phyloP scores from a whole-genome alignment of 441 rosid genomes.

The Monsonia emarginata region DNA sequence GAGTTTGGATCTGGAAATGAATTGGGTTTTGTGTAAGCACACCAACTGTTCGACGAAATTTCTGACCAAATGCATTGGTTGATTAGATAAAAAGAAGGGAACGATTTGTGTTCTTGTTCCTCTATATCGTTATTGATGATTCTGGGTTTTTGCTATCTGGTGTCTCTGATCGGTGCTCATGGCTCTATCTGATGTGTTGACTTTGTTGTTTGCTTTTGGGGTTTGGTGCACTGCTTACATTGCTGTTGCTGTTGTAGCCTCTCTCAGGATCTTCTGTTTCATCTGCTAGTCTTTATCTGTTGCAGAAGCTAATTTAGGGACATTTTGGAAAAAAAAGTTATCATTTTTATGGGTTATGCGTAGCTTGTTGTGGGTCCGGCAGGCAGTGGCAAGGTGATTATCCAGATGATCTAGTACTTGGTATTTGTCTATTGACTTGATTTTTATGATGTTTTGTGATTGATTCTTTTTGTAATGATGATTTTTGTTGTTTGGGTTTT shows the following conservation, averaged over 20 bases:
- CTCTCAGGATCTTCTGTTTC: slow-evolving; percentile 42
- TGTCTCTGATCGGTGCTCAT: slow-evolving; percentile 31
- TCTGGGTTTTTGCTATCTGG: slow-evolving; percentile 24
- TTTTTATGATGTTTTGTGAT: not conserved
- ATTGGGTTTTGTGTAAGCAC: not conserved
- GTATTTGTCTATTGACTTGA: not conserved
- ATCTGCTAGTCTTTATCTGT: slow-evolving; percentile 29
- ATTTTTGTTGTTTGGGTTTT: not conserved
- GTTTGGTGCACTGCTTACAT: slow-evolving; percentile 82
- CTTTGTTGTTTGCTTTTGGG: slow-evolving; percentile 42
- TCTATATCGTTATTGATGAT: slow-evolving; percentile 7
- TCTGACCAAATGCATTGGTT: not conserved
- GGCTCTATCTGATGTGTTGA: slow-evolving; percentile 44
- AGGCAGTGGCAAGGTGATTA: slow-evolving; percentile 68
- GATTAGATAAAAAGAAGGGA: not conserved
- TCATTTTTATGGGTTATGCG: slow-evolving; percentile 56
- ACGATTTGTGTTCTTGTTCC: not conserved
- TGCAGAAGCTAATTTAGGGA: slow-evolving; percentile 3
- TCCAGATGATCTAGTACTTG: not conserved
- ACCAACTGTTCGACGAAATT: not conserved
- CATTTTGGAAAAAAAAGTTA: not conserved
- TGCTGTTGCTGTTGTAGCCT: slow-evolving; percentile 52
- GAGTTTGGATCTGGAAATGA: not conserved
- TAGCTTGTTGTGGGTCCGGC: slow-evolving; percentile 77
- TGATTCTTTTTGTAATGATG: not conserved